A percentile compares a stretch with the other conserved stretches of the same genome.
Evolutionary conservation across 1,284 basidiomycete genomes (phyloP).

Genomic region (Ustilago trichophora): DNA sequence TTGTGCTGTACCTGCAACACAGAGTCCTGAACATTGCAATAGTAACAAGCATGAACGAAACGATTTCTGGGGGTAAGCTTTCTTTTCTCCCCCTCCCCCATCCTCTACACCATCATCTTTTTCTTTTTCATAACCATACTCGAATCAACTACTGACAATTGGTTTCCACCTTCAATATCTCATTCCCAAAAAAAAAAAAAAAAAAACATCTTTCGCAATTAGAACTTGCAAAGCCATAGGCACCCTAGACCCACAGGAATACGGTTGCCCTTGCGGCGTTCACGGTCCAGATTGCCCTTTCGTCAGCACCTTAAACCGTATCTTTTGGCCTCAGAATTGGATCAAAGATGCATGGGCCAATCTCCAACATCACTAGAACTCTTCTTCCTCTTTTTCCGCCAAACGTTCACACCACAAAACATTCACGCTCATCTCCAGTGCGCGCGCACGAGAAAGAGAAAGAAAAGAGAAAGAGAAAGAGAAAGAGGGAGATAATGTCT

Average conservation of each 20-base stretch:
- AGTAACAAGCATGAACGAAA: background rate
- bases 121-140: background rate
- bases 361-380: background rate
- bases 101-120: too few relatives aligned
- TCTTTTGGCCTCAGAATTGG: slow-evolving; percentile 32
- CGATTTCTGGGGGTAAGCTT: slow-evolving; percentile 24
- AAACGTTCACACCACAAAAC: background rate
- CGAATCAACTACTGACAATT: too few relatives aligned
- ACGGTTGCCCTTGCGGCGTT: slow-evolving; percentile 40
- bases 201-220: too few relatives aligned
- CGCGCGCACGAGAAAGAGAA: too few relatives aligned
- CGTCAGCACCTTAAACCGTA: slow-evolving; percentile 1
- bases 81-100: background rate
- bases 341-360: slow-evolving; percentile 7
- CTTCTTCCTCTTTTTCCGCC: background rate
- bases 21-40: slow-evolving; percentile 24
- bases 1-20: slow-evolving; percentile 14
- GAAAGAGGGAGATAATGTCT: too few relatives aligned
- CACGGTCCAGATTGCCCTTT: slow-evolving; percentile 13
- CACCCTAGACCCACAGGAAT: slow-evolving; percentile 13
- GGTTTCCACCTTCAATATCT: background rate
- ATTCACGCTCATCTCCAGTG: too few relatives aligned
- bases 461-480: too few relatives aligned
- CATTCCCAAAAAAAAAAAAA: too few relatives aligned
- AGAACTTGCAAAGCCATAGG: slow-evolving; percentile 32